phyloP scores from a whole-genome alignment of 2,329 filamentous ascomycete species.

The Hysterium pulicare region DNA sequence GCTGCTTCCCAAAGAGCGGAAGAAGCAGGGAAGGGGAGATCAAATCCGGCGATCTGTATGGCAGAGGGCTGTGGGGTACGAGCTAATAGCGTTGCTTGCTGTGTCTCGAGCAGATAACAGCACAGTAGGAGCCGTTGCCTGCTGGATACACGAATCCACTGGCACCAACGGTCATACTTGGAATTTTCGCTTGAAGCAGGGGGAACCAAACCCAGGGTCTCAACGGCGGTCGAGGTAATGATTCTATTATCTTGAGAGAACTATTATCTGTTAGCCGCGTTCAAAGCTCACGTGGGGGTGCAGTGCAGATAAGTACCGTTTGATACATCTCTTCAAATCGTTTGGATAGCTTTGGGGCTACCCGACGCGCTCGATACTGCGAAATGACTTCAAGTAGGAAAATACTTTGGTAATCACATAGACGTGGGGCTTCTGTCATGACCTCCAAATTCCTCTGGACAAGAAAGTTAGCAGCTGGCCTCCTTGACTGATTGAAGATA shows the following conservation, averaged over 20 bases:
- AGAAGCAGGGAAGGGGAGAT: conserved; percentile 38
- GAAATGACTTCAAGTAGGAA: conserved; percentile 44
- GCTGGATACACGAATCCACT: conserved; percentile 30
- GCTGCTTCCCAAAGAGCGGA: conserved; percentile 37
- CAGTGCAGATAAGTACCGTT: conserved; percentile 20
- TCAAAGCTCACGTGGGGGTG: background rate
- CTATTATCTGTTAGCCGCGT: conserved; percentile 16
- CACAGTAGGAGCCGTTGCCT: conserved; percentile 39
- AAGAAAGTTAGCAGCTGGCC: conserved; percentile 15
- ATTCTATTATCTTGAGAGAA: conserved; percentile 17
- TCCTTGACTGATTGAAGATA: background rate
- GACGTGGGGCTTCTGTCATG: conserved; percentile 23
- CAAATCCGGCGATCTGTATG: conserved; percentile 18
- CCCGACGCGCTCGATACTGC: conserved; percentile 40
- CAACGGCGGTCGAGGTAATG: conserved; percentile 14
- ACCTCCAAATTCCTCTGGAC: conserved; percentile 24
- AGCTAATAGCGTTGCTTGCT: conserved; percentile 33
- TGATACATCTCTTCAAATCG: conserved; percentile 38
- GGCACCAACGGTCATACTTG: conserved; percentile 26
- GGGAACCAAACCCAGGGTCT: conserved; percentile 13
- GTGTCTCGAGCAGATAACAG: conserved; percentile 43
- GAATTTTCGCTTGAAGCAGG: conserved; percentile 15
- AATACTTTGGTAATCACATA: conserved; percentile 44
- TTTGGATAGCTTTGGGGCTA: conserved; percentile 33
- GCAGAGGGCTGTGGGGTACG: conserved; percentile 18